Base-by-base conservation (phyloP, 2,329 filamentous ascomycete genomes). In the Calonectria leucothoes region DNA sequence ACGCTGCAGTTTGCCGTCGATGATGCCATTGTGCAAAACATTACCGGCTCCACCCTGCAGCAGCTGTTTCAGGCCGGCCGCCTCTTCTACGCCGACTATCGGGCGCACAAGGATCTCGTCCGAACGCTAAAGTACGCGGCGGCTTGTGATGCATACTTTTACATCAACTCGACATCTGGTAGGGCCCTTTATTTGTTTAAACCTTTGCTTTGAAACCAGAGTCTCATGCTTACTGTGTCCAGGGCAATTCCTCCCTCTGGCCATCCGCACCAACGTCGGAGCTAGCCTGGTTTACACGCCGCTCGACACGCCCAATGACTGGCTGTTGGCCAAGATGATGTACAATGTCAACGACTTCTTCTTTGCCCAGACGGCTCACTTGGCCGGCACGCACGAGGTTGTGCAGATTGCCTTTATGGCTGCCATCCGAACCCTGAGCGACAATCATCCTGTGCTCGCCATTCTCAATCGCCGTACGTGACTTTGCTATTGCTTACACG, bases 311-410 rank as follows among this genome's bases (percentile, higher is more conserved):
- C 25, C 64, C 1, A 67, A 55, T 23, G 64, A 67, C 8, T 67
- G 64, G 64, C 23, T 67, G 29, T 31, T 67, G 33, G 64, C 64
- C 11, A 67, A 67, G 64, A 55, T 67, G 17, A 67, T 67, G 64
- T 42, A 52, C 23, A 67, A 67, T 31, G 48, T 67, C 64, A 67
- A 67, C 23, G 64, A 67, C 48, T 67, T 67, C 29, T 67, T 39
- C 15, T 55, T 52, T 67, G 64, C 45, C 23, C 45, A 67, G 20
- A 67, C 48, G n/a, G 39, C 45, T 2, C 64, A 67, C 15, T 25
- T 67, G 33, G 55, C 55, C 6, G 25, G 55, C n/a, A 59, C 55
- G 2, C 55, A 59, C 14, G 55, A 59, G n/a, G 55, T 59, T 6
- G 23, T 59, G n/a, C 55, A 59, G 27, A 59, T 59, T 27, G 33